Base-by-base conservation (phyloP, 2,329 filamentous ascomycete species). In the Hortaea sp. region DNA sequence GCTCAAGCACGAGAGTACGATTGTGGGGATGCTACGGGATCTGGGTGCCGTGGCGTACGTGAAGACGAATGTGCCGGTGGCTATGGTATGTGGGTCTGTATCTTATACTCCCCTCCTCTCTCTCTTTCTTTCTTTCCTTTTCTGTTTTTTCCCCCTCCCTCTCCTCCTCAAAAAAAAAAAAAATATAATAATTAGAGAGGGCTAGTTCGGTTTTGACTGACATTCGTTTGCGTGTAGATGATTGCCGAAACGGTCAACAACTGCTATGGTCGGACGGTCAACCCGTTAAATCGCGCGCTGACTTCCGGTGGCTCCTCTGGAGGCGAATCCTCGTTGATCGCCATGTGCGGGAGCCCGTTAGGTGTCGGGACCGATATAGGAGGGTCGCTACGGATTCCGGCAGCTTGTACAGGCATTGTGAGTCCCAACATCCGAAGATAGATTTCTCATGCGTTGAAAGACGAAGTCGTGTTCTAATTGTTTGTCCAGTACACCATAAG, bases 1-100 rank as follows among this genome's bases (percentile, higher is more conserved):
- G 0, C 78, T 75, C 10, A 61, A 63, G 30, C 62, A 70, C 50
- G 76, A 83, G 58, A 72, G 77, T 0, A 70, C 73, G 0, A 65
- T 84, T 5, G 75, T 84, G 0, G 69, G 76, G 6, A 66, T 83
- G 1, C 63, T 86, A 4, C 64, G 76, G 28, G 68, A 70, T 12
- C 69, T 79, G 0, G 83, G 83, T 1, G 82, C 82, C 1, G 71
- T 86, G 0, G 65, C 82, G n/a, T 82, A 85, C 53, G 73, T 77
- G 53, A 85, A 85, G 63, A 85, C 82, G 0, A 85, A 84, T 54
- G 69, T 85, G 2, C 81, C 82, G 0, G 81, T 78, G 1, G 78
- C 78, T 9, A 80, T 83, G 53, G 32, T 35, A n/a, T 9, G 32
- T 35, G n/a, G n/a, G 20, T 20, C 4, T 20, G 20, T 20, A 20